A percentile compares a stretch with the other conserved stretches of the same genome.
These are phyloP conservation scores for Linum trigynum DNA, from an alignment of 345 rosid genomes.

Conservation along the genomic window DNA sequence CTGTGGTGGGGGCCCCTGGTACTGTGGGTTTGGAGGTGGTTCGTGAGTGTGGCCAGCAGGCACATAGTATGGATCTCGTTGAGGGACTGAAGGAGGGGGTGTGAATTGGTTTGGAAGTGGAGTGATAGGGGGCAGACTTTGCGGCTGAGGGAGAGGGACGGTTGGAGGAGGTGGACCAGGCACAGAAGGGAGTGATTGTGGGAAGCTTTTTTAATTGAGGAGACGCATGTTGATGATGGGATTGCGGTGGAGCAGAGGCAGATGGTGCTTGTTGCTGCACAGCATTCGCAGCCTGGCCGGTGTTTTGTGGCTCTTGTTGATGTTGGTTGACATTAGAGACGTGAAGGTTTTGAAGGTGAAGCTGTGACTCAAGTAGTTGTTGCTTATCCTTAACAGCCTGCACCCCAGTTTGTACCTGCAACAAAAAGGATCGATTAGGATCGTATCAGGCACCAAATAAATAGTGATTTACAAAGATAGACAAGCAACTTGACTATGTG, in stretches of 20 bases:
- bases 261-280: conserved; percentile 44
- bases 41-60: conserved; percentile 55
- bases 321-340: conserved; percentile 38
- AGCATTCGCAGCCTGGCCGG: conserved; percentile 29
- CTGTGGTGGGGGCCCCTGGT: conserved; percentile 44
- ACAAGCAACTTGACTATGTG: neutral
- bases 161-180: conserved; percentile 18
- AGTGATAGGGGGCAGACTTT: conserved; percentile 38
- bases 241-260: conserved; percentile 28
- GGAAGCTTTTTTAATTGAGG: conserved; percentile 23
- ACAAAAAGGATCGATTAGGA: neutral
- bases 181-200: conserved; percentile 25
- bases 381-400: conserved; percentile 67
- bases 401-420: conserved; percentile 75
- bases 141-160: conserved; percentile 41
- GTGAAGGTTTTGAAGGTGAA: conserved; percentile 56
- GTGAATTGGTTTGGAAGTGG: conserved; percentile 56
- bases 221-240: conserved; percentile 32
- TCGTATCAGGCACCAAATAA: neutral
- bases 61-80: conserved; percentile 54
- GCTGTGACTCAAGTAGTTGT: conserved; percentile 53
- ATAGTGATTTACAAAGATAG: neutral
- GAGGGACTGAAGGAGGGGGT: conserved; percentile 39
- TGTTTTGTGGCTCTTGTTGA: conserved; percentile 34
- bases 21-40: conserved; percentile 42